phyloP scores from a whole-genome alignment of 371 early-diverging fungal species.

The Paraphysoderma sedebokerense region DNA sequence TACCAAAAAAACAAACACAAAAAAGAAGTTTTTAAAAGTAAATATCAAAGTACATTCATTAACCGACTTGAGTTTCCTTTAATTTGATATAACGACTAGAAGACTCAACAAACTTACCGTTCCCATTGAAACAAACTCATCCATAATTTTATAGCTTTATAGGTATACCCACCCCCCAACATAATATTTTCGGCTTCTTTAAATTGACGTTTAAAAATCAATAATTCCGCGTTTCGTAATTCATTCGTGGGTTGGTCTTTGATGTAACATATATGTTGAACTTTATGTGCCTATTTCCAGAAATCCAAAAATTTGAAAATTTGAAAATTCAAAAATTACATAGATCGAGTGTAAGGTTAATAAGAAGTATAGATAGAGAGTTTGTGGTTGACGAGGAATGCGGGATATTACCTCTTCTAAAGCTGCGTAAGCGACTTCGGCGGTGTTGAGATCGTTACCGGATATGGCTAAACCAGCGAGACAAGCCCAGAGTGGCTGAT shows the following conservation, averaged over 20 bases:
- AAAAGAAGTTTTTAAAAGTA: no score
- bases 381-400: neutral
- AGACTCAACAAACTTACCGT: conserved; percentile 18
- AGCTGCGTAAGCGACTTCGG: conserved; percentile 34
- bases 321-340: conserved; percentile 2
- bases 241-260: conserved; percentile 22
- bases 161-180: conserved; percentile 16
- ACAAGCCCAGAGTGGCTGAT: conserved; percentile 28
- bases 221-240: conserved; percentile 24
- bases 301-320: conserved; percentile 4
- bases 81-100: no score
- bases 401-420: conserved; percentile 23
- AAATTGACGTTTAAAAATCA: conserved; percentile 21
- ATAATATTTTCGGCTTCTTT: conserved; percentile 27
- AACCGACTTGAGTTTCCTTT: no score
- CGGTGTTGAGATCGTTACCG: conserved; percentile 32
- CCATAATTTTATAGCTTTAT: conserved; percentile 24
- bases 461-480: conserved; percentile 27
- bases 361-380: neutral
- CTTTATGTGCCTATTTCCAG: conserved; percentile 19
- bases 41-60: no score
- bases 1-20: no score
- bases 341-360: neutral
- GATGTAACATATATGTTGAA: conserved; percentile 28
- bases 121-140: conserved; percentile 30